Evolutionary conservation across 495 filamentous ascomycete genomes (phyloP), one percentile per base, ranked within the genome.

Genomic region (Lineolata rhizophorae): DNA sequence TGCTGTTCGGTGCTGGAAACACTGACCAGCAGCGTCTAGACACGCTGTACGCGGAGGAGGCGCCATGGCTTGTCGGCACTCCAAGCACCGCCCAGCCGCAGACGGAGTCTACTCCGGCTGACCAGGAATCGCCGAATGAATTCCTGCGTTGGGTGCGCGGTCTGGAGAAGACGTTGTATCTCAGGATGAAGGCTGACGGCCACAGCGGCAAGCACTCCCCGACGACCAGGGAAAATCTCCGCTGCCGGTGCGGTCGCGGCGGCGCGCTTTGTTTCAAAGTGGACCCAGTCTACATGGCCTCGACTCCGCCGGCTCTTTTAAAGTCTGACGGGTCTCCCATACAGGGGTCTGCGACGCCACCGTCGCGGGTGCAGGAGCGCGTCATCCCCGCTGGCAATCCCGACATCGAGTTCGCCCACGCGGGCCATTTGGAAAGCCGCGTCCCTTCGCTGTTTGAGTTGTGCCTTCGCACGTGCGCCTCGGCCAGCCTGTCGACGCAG

Each of bases 381-480:
- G 14, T 24, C 38, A 16, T 20, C n/a, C 20, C 8, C 3, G 32
- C 8, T 25, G 8, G 8, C 22, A 8, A 8, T 41, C 8, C 5
- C 18, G 11, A 22, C 20, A 2, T 4, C 30, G 12, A 16, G 21
- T 2, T 42, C 46, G 6, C 20, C 35, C 1, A 1, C 36, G 18
- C 20, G 46, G 36, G 27, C 37, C 40, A 6, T 50, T 60, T 5
- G n/a, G 31, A 1, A 6, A 32, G 16, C 31, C 3, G 37, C 17
- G 34, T 26, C 3, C 59, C 65, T 0, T 73, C 72, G 4, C 51
- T 77, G 1, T 60, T 70, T 24, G 70, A 75, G 42, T 36, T 67
- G 3, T 51, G 62, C 3, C 56, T 72, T n/a, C 57, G 61, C n/a
- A 42, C 58, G 4, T 53, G 48, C 36, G 45, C 54, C 17, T 49